These are phyloP conservation scores for Aspergillus nidulans DNA, from an alignment of 495 filamentous ascomycete species.

Conservation along the genomic window DNA sequence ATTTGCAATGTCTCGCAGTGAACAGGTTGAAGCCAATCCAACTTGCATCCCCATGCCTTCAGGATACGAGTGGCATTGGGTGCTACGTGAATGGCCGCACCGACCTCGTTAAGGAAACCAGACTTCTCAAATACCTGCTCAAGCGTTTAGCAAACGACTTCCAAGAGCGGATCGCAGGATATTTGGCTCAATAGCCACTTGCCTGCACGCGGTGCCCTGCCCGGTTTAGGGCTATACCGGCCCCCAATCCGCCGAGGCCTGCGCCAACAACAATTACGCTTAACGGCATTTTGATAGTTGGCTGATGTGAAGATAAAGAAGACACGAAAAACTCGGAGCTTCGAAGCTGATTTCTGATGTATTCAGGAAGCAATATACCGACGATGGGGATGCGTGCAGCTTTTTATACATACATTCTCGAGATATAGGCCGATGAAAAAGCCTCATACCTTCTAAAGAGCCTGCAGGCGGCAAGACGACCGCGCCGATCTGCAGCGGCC, in stretches of 20 bases:
- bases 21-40: constrained; percentile 25
- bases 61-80: constrained; percentile 49
- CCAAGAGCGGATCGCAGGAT: neutral
- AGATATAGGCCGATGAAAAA: too few species aligned
- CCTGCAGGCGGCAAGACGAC: neutral
- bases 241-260: constrained; percentile 52
- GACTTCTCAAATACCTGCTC: constrained; percentile 45
- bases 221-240: constrained; percentile 51
- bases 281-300: constrained; percentile 21
- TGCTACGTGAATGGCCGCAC: constrained; percentile 48
- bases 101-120: constrained; percentile 46
- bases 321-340: neutral
- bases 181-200: neutral
- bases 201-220: constrained; percentile 49
- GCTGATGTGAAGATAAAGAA: neutral
- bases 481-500: neutral
- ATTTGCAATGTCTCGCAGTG: constrained; percentile 13
- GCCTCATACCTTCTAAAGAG: too few species aligned
- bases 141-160: neutral
- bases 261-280: constrained; percentile 52
- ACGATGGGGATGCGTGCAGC: neutral
- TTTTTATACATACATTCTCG: neutral
- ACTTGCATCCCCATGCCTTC: constrained; percentile 39
- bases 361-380: too few species aligned
- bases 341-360: neutral